Base-by-base conservation (phyloP, 192 early-diverging fungal genomes). In the Umbelopsis sp. region DNA sequence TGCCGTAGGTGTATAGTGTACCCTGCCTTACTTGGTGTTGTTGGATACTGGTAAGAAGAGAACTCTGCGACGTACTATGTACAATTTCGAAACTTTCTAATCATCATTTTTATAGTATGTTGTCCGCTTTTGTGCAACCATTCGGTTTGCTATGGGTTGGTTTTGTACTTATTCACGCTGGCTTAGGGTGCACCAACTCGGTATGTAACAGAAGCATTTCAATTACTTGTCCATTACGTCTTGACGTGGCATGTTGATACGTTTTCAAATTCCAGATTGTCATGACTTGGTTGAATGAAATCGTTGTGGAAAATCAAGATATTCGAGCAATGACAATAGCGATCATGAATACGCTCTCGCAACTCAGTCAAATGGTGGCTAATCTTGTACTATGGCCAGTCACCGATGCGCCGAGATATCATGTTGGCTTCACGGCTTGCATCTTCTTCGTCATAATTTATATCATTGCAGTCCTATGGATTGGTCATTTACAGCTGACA, bases 241-340 rank as follows among this genome's bases (percentile, higher is more conserved):
- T 49, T 27, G 25, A 8, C 12, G 4, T 64, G 15, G 3, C 21
- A 9, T 25, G 16, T 16, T 47, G 16, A 53, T 13, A 12, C 10
- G 20, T 18, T 33, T 5, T 27, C 27, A 11, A 30, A 13, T 18
- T 15, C 2, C 50, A 80, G 78, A 66, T 80, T 35, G 71, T 80
- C 4, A 80, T 80, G 78, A 80, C 78, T 44, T 80, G 74, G 73
- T 71, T 73, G 20, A 80, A 66, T 30, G 78, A 80, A 45, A 72
- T 73, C 22, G 71, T 80, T n/a, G 64, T 66, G 10, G 45, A 66
- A 0, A 72, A 69, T 61, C 58, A 48, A 10, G 78, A 80, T 51
- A 48, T 72, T 4, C 66, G 73, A 69, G 78, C 73, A 0, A 69
- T 80, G 78, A 64, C 73, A 7, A 71, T 75, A 65, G 78, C 73